These are phyloP conservation scores for Cordia subcordata DNA, from an alignment of 257 asterid species.

Conservation along the genomic window DNA sequence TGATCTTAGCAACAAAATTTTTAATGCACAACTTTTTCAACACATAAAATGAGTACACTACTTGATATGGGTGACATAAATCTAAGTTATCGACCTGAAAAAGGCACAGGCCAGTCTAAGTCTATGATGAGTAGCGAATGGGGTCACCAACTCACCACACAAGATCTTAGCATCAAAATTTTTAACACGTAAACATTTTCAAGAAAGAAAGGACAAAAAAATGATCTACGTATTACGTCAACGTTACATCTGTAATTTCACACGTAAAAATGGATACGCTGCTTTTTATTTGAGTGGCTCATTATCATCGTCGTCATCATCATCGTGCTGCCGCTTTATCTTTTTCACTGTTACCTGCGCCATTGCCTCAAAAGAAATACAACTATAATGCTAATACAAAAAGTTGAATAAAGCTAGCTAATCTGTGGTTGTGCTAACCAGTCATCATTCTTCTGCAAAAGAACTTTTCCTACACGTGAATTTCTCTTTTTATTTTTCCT, in stretches of 20 bases:
- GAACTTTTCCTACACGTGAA: background rate
- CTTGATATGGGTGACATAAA: too few species aligned
- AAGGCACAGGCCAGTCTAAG: constrained; percentile 26
- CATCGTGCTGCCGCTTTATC: too few species aligned
- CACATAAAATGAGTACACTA: too few species aligned
- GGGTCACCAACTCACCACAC: too few species aligned
- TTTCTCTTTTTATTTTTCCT: too few species aligned
- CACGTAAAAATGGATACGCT: constrained; percentile 26
- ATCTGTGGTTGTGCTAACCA: background rate
- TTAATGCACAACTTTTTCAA: too few species aligned
- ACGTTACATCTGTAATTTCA: background rate
- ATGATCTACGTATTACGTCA: too few species aligned
- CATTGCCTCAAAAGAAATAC: background rate
- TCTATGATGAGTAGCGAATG: constrained; percentile 13
- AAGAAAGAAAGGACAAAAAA: too few species aligned
- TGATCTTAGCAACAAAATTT: too few species aligned
- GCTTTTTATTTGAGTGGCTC: background rate
- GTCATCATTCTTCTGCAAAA: background rate
- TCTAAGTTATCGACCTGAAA: constrained; percentile 11
- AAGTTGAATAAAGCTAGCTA: constrained; percentile 13
- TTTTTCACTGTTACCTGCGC: background rate
- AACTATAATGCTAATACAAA: background rate
- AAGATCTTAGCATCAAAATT: background rate
- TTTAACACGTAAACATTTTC: background rate
- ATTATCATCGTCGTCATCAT: too few species aligned